Base-by-base conservation (phyloP, 805 yeast genomes). In the Candida cerambycidarum region DNA sequence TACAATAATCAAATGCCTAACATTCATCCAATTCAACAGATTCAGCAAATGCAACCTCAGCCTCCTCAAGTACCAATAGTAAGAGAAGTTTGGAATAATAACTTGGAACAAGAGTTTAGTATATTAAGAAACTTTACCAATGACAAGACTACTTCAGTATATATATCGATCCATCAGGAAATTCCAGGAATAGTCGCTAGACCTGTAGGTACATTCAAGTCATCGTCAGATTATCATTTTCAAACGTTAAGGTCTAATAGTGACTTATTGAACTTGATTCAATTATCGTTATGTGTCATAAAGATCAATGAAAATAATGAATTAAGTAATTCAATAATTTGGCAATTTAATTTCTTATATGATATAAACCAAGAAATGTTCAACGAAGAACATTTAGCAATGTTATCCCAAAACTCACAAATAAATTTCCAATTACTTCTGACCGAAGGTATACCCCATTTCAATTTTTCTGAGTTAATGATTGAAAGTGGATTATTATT, bases 141-240 rank as follows among this genome's bases (percentile, higher is more conserved):
- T 41, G 76, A 75, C 45, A 82, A 76, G 34, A 57, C 70, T 5
- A 53, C 66, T 7, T 48, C 56, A 53, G 76, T 80, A 42, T 70
- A 73, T 51, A 76, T 85, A 18, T 76, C 87, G 2, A 77, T 89
- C 45, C 90, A 89, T 53, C 89, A 95, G 36, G 98, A 93, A 62
- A 89, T 93, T 58, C 97, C 97, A 0, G 99, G 99, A 0, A 87
- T 95, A 16, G 84, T 92, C 19, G 96, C 96, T 2, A 78, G 99
- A 54, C 99, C 99, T 12, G 86, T 93, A 46, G 99, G 99, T 14
- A 80, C 87, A 14, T 93, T 93, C 65, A 80, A 88, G 54, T 82
- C 93, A 2, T 86, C 93, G 12, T 76, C 85, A 17, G 98, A 93
- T 62, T 93, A 89, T 63, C 98, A 93, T 62, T 93, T 92, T 59